A percentile compares a stretch with the other conserved stretches of the same genome.
These are phyloP conservation scores for Trichoderma sp. DNA, from an alignment of 2,329 filamentous ascomycete genomes.

Conservation along the genomic window DNA sequence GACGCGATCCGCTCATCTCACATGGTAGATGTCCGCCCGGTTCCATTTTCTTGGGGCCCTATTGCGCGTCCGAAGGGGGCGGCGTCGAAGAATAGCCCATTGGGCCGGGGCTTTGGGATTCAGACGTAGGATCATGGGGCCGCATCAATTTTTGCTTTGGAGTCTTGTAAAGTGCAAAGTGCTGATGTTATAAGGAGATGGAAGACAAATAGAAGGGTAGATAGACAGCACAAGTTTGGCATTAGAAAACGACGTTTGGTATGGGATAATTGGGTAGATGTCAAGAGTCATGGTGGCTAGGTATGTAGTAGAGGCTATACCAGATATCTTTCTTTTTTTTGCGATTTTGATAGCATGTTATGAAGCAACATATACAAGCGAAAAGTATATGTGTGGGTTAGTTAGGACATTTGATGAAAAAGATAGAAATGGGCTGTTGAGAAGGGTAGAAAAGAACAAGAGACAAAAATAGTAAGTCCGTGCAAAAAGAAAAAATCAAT, in stretches of 20 bases:
- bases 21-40: neutral
- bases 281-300: neutral
- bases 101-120: neutral
- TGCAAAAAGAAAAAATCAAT: neutral
- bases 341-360: neutral
- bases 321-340: neutral
- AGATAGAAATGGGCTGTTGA: neutral
- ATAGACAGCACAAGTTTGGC: neutral
- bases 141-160: neutral
- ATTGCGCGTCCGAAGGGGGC: slow-evolving; percentile 39
- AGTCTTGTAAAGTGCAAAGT: neutral
- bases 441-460: neutral
- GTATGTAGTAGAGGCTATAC: neutral
- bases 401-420: neutral
- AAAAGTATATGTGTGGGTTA: neutral
- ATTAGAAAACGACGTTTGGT: neutral
- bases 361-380: neutral
- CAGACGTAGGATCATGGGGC: neutral
- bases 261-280: neutral
- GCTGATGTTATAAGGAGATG: neutral
- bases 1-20: slow-evolving; percentile 7
- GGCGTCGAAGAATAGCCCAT: slow-evolving; percentile 23
- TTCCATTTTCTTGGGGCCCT: slow-evolving; percentile 35
- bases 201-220: neutral
- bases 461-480: neutral